Percentiles rank a stretch among this genome's conserved stretches.
These are phyloP conservation scores for Scortechinia acanthostroma DNA, from an alignment of 2,329 filamentous ascomycete species.

Conservation along the genomic window DNA sequence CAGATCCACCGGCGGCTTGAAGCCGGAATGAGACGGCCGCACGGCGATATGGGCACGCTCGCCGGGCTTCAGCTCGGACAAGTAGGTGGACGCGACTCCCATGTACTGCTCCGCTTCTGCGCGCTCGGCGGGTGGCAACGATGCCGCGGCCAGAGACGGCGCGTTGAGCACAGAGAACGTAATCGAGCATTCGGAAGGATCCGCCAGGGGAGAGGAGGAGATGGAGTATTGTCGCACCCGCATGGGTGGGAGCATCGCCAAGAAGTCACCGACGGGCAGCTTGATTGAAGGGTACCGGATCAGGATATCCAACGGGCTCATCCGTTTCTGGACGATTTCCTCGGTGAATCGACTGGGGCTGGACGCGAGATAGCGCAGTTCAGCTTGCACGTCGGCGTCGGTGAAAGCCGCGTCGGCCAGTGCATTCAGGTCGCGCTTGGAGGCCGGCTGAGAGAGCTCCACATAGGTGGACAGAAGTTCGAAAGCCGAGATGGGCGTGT, in stretches of 20 bases:
- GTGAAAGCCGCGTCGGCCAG: conserved; percentile 37
- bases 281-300: conserved; percentile 37
- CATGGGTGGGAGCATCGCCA: conserved; percentile 49
- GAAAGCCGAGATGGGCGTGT: conserved; percentile 37
- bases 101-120: conserved; percentile 21
- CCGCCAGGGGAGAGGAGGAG: conserved; percentile 41
- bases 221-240: conserved; percentile 48
- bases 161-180: conserved; percentile 48
- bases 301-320: conserved; percentile 44
- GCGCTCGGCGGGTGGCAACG: conserved; percentile 5
- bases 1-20: conserved; percentile 16
- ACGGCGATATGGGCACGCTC: not conserved
- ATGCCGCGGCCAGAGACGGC: conserved; percentile 25
- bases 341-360: conserved; percentile 17
- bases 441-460: conserved; percentile 50
- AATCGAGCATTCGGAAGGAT: conserved; percentile 35
- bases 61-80: conserved; percentile 18
- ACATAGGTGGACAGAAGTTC: conserved; percentile 48
- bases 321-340: conserved; percentile 33
- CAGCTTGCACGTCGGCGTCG: conserved; percentile 16
- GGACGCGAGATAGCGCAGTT: conserved; percentile 5
- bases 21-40: conserved; percentile 5
- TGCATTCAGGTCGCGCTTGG: conserved; percentile 40
- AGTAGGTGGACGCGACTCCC: conserved; percentile 38
- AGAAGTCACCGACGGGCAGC: conserved; percentile 41